Base-by-base conservation (phyloP, 2,329 filamentous ascomycete species). In the Aspergillus cejpii region DNA sequence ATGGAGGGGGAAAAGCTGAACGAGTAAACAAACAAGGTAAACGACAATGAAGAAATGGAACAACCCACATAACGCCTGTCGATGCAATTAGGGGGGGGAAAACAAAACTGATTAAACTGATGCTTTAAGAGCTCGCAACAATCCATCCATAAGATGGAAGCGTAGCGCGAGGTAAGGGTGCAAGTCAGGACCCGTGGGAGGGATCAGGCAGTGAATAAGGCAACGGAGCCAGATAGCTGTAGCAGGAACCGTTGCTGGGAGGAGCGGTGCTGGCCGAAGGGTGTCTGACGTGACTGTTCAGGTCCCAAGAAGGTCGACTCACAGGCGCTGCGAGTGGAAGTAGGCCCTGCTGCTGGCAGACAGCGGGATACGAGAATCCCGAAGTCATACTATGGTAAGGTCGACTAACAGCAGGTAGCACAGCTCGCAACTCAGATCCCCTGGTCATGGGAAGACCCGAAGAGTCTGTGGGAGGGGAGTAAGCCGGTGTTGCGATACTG, bases 391-490 rank as follows among this genome's bases (percentile, higher is more conserved):
- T 51, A 5, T 55, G 54, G 44, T 67, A 69, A 1, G 63, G 52
- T 27, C 62, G 63, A 24, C 44, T 60, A 15, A 53, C 56, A 15
- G 59, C 48, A 28, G 66, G 57, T 34, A 66, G 51, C 29, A 65
- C 57, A 11, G 61, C 52, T 8, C 70, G 67, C 40, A 69, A 57
- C 38, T 74, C 69, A 33, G 66, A 51, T 37, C 63, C 55, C 40
- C 63, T 65, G 45, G 64, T 45, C 42, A 65, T 40, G 12, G 56
- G 45, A 19, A 57, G 49, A 21, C 53, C 57, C 2, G 55, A 39
- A 6, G 58, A 56, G 21, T 57, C 55, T 36, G 70, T 55, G 38
- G 69, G 66, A 14, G 73, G 67, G n/a, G 72, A 72, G 40, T 74
- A 66, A 27, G 64, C 64, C 14, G 70, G 66, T 3, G 69, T 67